Conservation (phyloP, 768 basidiomycete genomes). For the Phanerochaete sordida region DNA sequence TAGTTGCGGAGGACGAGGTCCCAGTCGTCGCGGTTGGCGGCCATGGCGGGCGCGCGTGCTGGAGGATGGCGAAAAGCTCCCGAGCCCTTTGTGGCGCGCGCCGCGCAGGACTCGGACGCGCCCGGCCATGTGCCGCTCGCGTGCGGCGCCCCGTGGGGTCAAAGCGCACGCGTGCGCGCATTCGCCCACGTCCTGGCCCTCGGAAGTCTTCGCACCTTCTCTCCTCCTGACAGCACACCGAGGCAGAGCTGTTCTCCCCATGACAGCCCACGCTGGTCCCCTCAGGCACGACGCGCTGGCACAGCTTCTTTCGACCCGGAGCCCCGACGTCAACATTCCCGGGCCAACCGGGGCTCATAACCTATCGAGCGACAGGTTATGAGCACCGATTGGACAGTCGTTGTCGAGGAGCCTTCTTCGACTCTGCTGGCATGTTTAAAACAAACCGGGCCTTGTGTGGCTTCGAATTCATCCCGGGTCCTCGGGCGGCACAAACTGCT, state of each 20-base stretch:
- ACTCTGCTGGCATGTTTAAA: too few species aligned
- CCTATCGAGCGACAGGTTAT: slow-evolving; percentile 2
- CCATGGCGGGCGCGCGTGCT: too few species aligned
- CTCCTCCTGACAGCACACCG: too few species aligned
- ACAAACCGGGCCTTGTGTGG: too few species aligned
- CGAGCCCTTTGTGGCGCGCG: slow-evolving; percentile 4
- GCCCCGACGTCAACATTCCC: not conserved
- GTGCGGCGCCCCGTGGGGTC: not conserved
- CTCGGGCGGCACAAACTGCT: not conserved
- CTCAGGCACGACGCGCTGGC: not conserved
- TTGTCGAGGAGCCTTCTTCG: too few species aligned
- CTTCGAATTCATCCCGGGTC: too few species aligned
- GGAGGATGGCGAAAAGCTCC: not conserved
- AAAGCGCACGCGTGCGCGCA: not conserved
- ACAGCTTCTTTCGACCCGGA: not conserved
- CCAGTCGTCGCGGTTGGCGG: slow-evolving; percentile 1
- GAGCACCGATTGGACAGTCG: slow-evolving; percentile 2
- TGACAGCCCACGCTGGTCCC: not conserved
- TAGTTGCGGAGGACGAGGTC: not conserved
- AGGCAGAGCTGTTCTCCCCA: not conserved
- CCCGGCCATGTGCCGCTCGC: not conserved
- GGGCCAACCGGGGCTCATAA: slow-evolving; percentile 9
- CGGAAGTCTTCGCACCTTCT: not conserved
- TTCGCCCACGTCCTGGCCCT: not conserved
- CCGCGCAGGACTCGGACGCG: not conserved